A percentile compares a stretch with the other conserved stretches of the same genome.
These are phyloP conservation scores for Leptographium lundbergii DNA, from an alignment of 2,329 filamentous ascomycete species.

Conservation along the genomic window DNA sequence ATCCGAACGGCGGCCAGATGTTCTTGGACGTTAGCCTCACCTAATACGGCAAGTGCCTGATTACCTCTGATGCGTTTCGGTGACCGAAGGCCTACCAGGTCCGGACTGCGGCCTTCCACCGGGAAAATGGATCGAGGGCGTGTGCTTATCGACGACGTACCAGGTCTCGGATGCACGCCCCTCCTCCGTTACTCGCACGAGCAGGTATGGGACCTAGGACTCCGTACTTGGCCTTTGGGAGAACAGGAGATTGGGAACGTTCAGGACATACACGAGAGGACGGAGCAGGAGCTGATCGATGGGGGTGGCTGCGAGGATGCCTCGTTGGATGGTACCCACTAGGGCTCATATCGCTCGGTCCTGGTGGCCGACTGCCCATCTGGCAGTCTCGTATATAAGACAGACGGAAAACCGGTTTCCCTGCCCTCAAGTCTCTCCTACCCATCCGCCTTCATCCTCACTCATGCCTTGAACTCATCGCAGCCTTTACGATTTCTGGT, in stretches of 20 bases:
- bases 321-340: not conserved
- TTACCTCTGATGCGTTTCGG: constrained; percentile 28
- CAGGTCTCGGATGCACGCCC: not conserved
- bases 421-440: not conserved
- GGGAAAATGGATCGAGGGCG: constrained; percentile 18
- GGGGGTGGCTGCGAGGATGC: constrained; percentile 14
- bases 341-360: not conserved
- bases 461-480: not conserved
- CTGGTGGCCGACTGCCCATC: too few relatives aligned
- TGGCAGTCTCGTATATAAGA: not conserved
- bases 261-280: not conserved
- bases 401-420: too few relatives aligned
- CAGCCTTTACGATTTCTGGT: not conserved
- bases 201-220: not conserved
- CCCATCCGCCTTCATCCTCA: not conserved
- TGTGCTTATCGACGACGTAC: constrained; percentile 12
- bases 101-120: constrained; percentile 22
- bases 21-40: constrained; percentile 8
- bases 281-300: not conserved
- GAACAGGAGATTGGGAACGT: not conserved
- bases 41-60: constrained; percentile 24
- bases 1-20: not conserved
- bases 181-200: not conserved
- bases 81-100: constrained; percentile 26
- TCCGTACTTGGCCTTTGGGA: not conserved